Conservation (phyloP, 2,329 filamentous ascomycete genomes). For the Ilyonectria destructans region DNA sequence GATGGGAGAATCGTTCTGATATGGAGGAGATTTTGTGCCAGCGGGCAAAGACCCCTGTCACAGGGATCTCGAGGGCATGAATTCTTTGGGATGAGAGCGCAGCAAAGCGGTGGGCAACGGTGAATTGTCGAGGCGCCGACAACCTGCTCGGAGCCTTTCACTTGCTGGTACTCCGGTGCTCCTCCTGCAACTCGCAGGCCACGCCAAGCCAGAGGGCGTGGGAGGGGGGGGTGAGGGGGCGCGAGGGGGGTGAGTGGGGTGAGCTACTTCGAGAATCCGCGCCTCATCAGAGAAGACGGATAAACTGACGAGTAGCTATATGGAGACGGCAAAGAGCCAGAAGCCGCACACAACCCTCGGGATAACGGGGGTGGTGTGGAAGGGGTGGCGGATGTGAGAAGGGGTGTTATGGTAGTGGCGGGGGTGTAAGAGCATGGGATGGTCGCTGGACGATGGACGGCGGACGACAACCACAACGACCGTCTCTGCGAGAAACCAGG, state of each 20-base stretch:
- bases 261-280: conserved; percentile 35
- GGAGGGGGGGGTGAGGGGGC: conserved; percentile 18
- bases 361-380: conserved; percentile 2
- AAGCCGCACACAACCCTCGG: conserved; percentile 13
- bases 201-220: conserved; percentile 33
- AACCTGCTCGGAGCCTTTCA: conserved; percentile 36
- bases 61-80: conserved; percentile 44
- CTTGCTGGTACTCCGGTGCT: conserved; percentile 31
- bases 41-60: conserved; percentile 44
- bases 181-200: conserved; percentile 41
- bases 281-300: conserved; percentile 35
- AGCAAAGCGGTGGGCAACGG: conserved; percentile 45
- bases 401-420: conserved; percentile 4
- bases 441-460: conserved; percentile 9
- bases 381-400: not conserved
- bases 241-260: conserved; percentile 22
- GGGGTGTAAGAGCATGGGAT: conserved; percentile 2
- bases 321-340: conserved; percentile 17
- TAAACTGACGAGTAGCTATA: conserved; percentile 35
- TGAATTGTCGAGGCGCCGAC: conserved; percentile 38
- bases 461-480: conserved; percentile 15
- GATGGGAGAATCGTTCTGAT: conserved; percentile 42
- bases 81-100: conserved; percentile 44
- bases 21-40: conserved; percentile 42
- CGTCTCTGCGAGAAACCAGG: conserved; percentile 11